Percentiles rank a stretch among this genome's conserved stretches.
phyloP scores from a whole-genome alignment of 163 green algal genomes.

The Chloromonas sp. region DNA sequence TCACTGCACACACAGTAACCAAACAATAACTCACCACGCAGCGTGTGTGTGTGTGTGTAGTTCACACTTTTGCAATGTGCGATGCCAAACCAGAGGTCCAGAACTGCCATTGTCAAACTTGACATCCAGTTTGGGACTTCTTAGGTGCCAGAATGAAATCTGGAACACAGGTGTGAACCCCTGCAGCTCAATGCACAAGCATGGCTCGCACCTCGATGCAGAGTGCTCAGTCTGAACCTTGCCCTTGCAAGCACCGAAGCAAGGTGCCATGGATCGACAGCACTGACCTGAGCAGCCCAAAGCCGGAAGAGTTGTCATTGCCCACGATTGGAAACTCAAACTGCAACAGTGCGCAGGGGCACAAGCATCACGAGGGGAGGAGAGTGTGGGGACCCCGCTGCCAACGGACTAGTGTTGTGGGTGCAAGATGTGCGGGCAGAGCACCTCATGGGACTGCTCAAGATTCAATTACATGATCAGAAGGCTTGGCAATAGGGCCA shows the following conservation, averaged over 20 bases:
- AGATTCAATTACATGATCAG: not conserved
- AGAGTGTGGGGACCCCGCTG: not conserved
- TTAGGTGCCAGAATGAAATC: no score
- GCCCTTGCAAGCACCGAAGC: no score
- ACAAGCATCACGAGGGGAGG: not conserved
- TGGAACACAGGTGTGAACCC: not conserved
- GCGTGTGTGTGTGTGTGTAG: not conserved
- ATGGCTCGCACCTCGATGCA: not conserved
- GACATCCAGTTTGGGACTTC: no score
- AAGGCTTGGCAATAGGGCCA: not conserved
- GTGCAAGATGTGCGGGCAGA: not conserved
- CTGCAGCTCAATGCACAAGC: not conserved
- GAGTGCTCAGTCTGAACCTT: no score
- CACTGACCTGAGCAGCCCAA: not conserved
- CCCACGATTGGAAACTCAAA: slow-evolving; percentile 24
- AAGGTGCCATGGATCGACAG: not conserved
- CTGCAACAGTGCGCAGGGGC: not conserved
- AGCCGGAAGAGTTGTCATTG: not conserved
- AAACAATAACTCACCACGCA: not conserved
- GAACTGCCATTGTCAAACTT: no score
- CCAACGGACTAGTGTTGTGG: not conserved
- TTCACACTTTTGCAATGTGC: not conserved
- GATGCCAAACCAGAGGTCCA: not conserved
- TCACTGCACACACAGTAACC: slow-evolving; percentile 22
- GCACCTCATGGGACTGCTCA: not conserved